Evolutionary conservation across 345 rosid species (phyloP), one percentile per base, ranked within the genome.

Genomic region (Eucalyptus pumila): DNA sequence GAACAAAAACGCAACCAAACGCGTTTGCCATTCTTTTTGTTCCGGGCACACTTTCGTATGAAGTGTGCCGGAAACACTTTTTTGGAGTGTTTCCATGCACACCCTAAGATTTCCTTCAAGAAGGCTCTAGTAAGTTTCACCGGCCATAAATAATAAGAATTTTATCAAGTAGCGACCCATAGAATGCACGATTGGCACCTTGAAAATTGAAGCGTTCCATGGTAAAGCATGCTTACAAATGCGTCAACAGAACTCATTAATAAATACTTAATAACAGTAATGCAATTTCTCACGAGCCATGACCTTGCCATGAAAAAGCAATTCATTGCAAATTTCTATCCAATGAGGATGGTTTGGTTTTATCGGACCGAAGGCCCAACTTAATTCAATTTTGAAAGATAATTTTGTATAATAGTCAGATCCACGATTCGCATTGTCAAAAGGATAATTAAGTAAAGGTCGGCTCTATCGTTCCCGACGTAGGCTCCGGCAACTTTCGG

Each of bases 361-460:
- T 3, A 34, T 32, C 2, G 0, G 2, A n/a, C 3, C 0, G 5
- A 32, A 69, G 44, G 44, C 4, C 42, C 80, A 6, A 34, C 7
- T 17, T 32, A 34, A 69, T 69, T 34, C 1, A 3, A 17, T 17
- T 69, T 37, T 21, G 23, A 34, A 72, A 37, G 7, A 10, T 19
- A 19, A 19, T 34, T 72, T 17, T 69, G 80, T 10, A 17, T 9
- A 34, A 32, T 32, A 15, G 9, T 65, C 1, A 10, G 37, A 65
- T 14, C 34, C 80, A 69, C 12, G 24, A 17, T 34, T 69, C 10
- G 80, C 80, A 17, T 34, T 32, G 44, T 34, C 80, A 69, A 40
- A 37, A 72, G 83, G 42, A 72, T 72, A 19, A 52, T 52, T 52
- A 52, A 52, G 83, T 11, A 37, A 37, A 37, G 24, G 83, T 72